Conservation (phyloP, 2,329 filamentous ascomycete species). For the Aspergillus awamori region DNA sequence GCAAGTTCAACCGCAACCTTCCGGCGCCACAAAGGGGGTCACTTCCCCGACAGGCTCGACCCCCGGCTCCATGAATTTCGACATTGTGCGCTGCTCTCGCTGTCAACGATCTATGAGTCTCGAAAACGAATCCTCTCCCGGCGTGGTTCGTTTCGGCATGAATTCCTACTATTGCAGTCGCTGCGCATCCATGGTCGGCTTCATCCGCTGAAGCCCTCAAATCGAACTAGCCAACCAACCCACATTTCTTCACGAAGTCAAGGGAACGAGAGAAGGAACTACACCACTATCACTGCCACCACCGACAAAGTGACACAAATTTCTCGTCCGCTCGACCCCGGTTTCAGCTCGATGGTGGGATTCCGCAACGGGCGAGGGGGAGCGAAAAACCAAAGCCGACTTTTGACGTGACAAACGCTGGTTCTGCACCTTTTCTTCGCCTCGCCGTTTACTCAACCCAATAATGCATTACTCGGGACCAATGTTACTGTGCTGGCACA, state of each 20-base stretch:
- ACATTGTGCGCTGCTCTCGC: constrained; percentile 52
- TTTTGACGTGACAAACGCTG: neutral
- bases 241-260: constrained; percentile 5
- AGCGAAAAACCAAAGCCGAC: neutral
- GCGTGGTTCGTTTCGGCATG: constrained; percentile 50
- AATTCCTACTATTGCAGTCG: constrained; percentile 54
- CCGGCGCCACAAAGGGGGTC: constrained; percentile 27
- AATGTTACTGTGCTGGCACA: constrained; percentile 23
- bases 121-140: constrained; percentile 39
- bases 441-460: constrained; percentile 15
- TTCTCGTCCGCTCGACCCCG: neutral
- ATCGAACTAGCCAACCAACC: constrained; percentile 8
- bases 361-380: neutral
- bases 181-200: constrained; percentile 50
- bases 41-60: constrained; percentile 29
- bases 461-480: constrained; percentile 1
- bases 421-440: constrained; percentile 11
- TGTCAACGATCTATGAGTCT: constrained; percentile 52
- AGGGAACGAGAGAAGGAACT: constrained; percentile 3
- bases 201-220: constrained; percentile 37
- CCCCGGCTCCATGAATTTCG: constrained; percentile 32
- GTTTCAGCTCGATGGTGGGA: neutral
- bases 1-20: constrained; percentile 35
- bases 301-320: neutral
- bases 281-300: neutral